Evolutionary conservation across 2,329 filamentous ascomycete species (phyloP), one percentile per base, ranked within the genome.

Genomic region (Colletotrichum endophyticum): DNA sequence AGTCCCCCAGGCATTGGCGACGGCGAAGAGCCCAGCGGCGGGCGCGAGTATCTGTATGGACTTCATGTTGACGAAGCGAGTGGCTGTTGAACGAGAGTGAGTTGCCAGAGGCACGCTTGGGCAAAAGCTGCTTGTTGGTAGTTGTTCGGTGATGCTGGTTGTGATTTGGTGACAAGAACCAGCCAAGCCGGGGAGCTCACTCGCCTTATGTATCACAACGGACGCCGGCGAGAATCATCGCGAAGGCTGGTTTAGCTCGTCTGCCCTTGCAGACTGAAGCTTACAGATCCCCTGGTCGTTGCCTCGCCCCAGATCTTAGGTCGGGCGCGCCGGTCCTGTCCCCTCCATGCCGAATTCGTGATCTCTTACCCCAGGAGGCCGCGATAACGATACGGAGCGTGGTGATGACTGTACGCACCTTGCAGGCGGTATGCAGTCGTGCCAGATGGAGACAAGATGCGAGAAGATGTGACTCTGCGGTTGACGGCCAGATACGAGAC

Each of bases 51-150:
- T 66, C 75, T 84, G 81, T 75, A 80, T 78, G 77, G 84, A 79
- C 79, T 82, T 85, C 85, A 87, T 87, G 11, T 78, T 84, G 80
- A 76, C 66, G 72, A 78, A 78, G 61, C 78, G 78, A 81, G 80
- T 78, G 76, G 66, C n/a, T 76, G 64, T 36, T 57, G 57, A 79
- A 73, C 74, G 78, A 76, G 63, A 76, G 73, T 79, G 70, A 72
- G 73, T 66, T 77, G 77, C 69, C 76, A 70, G 68, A 72, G 75
- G 78, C 70, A 77, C 76, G 39, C 1, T 44, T n/a, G 3, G n/a
- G 39, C 39, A n/a, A 44, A 78, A 81, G 77, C 79, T 79, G 80
- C 76, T 76, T 72, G 32, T n/a, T n/a, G 59, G 36, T 49, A 49
- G 49, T 22, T 53, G 7, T 9, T 62, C 19, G 12, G 8, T 9